Conservation (phyloP, 768 basidiomycete genomes). For the Boletus sp. region DNA sequence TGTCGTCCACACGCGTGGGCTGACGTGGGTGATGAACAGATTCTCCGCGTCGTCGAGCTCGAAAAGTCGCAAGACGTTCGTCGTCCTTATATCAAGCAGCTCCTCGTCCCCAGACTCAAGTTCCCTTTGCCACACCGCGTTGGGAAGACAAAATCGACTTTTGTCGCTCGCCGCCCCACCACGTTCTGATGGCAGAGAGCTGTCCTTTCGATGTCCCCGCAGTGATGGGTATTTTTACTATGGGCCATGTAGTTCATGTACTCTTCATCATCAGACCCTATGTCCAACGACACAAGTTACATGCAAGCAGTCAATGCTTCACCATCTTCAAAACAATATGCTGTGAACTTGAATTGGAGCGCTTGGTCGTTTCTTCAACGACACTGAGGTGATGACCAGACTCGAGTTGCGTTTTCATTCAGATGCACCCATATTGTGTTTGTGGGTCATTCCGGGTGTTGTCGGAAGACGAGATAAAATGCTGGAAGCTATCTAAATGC, state of each 20-base stretch:
- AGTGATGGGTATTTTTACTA: conserved; percentile 6
- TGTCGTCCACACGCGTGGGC: not conserved
- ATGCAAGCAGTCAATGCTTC: not conserved
- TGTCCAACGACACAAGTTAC: conserved; percentile 9
- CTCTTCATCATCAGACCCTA: conserved; percentile 1
- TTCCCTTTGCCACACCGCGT: conserved; percentile 97
- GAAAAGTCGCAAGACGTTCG: conserved; percentile 89
- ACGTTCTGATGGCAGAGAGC: conserved; percentile 54
- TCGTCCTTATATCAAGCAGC: conserved; percentile 97
- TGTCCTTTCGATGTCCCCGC: not conserved
- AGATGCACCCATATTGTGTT: not conserved
- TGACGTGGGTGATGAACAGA: conserved; percentile 45
- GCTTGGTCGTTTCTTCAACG: not conserved
- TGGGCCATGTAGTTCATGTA: conserved; percentile 15
- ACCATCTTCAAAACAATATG: not conserved
- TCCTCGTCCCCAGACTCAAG: conserved; percentile 84
- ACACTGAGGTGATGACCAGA: not conserved
- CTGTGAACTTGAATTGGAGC: not conserved
- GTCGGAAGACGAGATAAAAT: too few relatives aligned
- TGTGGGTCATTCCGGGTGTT: not conserved
- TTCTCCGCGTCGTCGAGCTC: conserved; percentile 96
- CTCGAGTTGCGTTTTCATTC: too few relatives aligned
- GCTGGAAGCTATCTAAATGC: too few relatives aligned
- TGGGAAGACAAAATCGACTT: conserved; percentile 72
- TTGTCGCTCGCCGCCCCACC: conserved; percentile 72